phyloP scores from a whole-genome alignment of 495 filamentous ascomycete species.

The Umbilicaria muhlenbergii region DNA sequence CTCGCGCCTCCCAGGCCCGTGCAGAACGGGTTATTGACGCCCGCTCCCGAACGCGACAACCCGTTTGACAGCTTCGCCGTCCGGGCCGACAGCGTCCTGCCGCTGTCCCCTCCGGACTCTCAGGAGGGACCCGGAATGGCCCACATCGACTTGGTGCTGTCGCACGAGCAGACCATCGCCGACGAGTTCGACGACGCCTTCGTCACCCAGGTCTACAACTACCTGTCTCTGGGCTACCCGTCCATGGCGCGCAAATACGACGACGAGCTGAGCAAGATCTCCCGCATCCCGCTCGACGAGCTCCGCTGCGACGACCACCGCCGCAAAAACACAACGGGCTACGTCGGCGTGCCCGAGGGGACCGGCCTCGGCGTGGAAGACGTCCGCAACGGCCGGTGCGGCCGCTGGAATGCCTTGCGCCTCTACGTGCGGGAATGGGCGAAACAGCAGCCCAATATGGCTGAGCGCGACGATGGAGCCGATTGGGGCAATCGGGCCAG shows the following conservation, averaged over 20 bases:
- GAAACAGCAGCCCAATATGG: constrained; percentile 53
- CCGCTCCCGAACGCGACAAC: constrained; percentile 8
- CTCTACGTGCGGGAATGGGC: constrained; percentile 78
- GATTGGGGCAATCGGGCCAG: too few species aligned
- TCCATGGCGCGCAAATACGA: constrained; percentile 70
- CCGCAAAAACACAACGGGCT: constrained; percentile 43
- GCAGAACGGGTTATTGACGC: constrained; percentile 13
- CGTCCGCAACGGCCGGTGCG: constrained; percentile 31
- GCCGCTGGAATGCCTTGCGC: constrained; percentile 67
- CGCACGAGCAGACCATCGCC: constrained; percentile 35
- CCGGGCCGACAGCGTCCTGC: not conserved
- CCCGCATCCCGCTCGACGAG: constrained; percentile 43
- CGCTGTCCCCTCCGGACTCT: constrained; percentile 4
- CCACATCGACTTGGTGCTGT: constrained; percentile 26
- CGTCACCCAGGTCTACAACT: constrained; percentile 91
- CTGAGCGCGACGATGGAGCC: not conserved
- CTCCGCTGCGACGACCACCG: constrained; percentile 61
- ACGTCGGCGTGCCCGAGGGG: constrained; percentile 43
- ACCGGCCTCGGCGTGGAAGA: constrained; percentile 20
- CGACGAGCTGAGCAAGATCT: constrained; percentile 65
- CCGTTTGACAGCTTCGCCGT: constrained; percentile 2
- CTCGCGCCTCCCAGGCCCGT: constrained; percentile 2
- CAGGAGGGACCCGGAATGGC: constrained; percentile 12
- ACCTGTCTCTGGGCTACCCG: constrained; percentile 81
- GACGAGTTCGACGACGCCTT: constrained; percentile 68